phyloP scores from a whole-genome alignment of 805 yeast genomes.

The Kuraishia capsulata region DNA sequence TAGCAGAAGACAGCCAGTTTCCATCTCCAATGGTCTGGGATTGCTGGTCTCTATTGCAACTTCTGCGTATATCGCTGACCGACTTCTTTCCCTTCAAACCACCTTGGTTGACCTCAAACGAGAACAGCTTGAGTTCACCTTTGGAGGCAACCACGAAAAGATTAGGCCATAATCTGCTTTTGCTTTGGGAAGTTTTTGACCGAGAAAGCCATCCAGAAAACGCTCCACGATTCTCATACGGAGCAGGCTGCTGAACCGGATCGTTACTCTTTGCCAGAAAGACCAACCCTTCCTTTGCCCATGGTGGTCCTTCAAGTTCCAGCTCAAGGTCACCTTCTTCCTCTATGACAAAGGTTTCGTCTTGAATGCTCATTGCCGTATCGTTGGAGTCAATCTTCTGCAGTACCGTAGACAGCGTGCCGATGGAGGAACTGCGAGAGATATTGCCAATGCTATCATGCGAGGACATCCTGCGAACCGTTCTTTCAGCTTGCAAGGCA shows the following conservation, averaged over 20 bases:
- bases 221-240: no score
- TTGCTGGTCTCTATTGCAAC: neutral
- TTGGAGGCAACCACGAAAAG: constrained; percentile 60
- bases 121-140: constrained; percentile 53
- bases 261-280: neutral
- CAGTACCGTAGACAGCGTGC: constrained; percentile 6
- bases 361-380: neutral
- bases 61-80: constrained; percentile 3
- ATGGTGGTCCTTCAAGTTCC: constrained; percentile 67
- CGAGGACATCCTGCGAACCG: constrained; percentile 11
- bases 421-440: constrained; percentile 1
- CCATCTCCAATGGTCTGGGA: constrained; percentile 33
- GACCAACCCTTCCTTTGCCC: constrained; percentile 57
- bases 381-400: constrained; percentile 4
- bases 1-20: constrained; percentile 61
- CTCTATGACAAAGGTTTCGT: constrained; percentile 12
- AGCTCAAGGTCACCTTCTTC: constrained; percentile 49
- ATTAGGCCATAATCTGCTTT: constrained; percentile 29
- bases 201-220: neutral
- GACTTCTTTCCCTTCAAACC: constrained; percentile 4
- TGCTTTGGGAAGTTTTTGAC: neutral
- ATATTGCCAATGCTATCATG: constrained; percentile 8
- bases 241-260: constrained; percentile 19
- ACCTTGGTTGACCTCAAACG: constrained; percentile 25
- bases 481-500: constrained; percentile 15